Base-by-base conservation (phyloP, 257 asterid genomes). In the Anisodus acutangulus region DNA sequence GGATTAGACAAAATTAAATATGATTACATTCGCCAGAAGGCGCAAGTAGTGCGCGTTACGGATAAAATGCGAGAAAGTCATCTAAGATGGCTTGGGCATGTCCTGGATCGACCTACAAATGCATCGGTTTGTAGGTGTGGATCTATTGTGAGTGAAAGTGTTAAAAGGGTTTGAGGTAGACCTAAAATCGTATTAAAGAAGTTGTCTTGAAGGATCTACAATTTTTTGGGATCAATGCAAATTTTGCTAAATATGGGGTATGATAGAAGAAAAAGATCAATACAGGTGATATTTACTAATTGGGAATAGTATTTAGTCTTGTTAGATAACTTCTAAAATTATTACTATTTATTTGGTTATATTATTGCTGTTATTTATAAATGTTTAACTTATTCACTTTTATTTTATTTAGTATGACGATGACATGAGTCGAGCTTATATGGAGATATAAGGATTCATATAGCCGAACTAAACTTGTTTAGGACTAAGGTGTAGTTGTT, bases 41-140 rank as follows among this genome's bases (percentile, higher is more conserved):
- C 8, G 69, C 16, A 22, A 22, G 31, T 22, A 63, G 8, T 15
- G 31, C 4, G 15, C 69, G 22, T 63, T 35, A 26, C 9, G 43
- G 70, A 64, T 64, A 64, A 64, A 26, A 64, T 64, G 70, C 26
- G 35, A 64, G 70, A 64, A 26, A 22, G 70, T 64, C 70, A 9
- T 41, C 2, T 64, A 26, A 64, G 70, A 64, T 64, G 43, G 37
- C 70, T 64, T 26, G 70, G 41, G 41, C 16, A 63, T 63, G 8
- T 26, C 37, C 9, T 64, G 17, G 17, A 12, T 64, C 11, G 70
- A 64, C 43, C 43, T 10, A 26, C 70, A 64, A 63, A 64, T 64
- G 43, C 43, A 26, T 64, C 0, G 39, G 26, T 22, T 22, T 22
- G 26, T 22, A 22, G 26, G 26, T 22, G 26, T 22, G 26, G 26